phyloP scores from a whole-genome alignment of 345 rosid species.

The Eucalyptus curtisii region DNA sequence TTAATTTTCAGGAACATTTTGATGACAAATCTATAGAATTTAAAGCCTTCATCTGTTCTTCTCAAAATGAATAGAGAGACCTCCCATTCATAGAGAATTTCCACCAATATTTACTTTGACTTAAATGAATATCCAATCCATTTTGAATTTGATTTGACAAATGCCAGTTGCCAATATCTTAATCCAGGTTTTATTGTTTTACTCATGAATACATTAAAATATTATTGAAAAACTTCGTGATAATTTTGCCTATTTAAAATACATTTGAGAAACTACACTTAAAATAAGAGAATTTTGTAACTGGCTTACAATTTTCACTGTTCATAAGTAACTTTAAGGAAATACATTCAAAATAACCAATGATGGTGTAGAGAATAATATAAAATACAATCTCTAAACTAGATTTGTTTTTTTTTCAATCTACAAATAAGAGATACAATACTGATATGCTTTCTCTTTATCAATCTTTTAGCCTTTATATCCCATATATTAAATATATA shows the following conservation, averaged over 20 bases:
- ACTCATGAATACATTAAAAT: not conserved
- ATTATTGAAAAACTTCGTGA: rapidly evolving
- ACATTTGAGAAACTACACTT: not conserved
- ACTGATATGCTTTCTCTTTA: no score
- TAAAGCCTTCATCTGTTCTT: not conserved
- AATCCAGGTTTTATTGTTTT: not conserved
- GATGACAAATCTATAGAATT: not conserved
- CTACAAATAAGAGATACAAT: no score
- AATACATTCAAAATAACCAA: no score
- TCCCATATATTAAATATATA: no score
- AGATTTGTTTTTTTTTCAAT: no score
- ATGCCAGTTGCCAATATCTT: not conserved
- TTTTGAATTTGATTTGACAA: not conserved
- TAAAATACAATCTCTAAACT: no score
- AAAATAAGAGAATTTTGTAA: not conserved
- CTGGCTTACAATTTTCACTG: no score
- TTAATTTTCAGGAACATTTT: no score
- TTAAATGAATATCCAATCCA: no score
- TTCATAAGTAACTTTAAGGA: no score
- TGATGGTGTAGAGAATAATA: no score
- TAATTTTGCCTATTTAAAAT: not conserved
- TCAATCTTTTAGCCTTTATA: no score
- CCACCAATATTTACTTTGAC: not conserved
- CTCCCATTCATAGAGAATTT: not conserved
- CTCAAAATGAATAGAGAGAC: not conserved